These are phyloP conservation scores for Rachicladosporium sp. DNA, from an alignment of 2,329 filamentous ascomycete genomes.

Conservation along the genomic window DNA sequence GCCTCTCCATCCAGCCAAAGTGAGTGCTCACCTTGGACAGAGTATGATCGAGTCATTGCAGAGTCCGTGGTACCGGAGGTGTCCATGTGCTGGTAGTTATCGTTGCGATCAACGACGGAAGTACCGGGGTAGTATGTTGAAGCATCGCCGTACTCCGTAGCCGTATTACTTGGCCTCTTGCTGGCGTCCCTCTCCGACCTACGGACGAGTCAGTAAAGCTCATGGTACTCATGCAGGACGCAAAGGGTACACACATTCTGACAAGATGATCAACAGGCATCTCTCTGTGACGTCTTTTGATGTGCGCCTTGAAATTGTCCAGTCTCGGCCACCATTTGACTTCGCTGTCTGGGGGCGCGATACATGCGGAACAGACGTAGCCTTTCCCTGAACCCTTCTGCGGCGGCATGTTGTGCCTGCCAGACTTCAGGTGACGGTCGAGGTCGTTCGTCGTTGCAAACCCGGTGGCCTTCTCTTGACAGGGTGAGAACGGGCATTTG, in stretches of 20 bases:
- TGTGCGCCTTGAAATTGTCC: conserved; percentile 79
- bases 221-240: too few relatives aligned
- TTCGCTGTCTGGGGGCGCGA: conserved; percentile 37
- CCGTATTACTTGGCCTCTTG: too few relatives aligned
- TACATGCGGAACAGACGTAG: conserved; percentile 47
- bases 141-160: too few relatives aligned
- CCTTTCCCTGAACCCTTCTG: conserved; percentile 30
- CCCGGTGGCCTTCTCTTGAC: conserved; percentile 45
- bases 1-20: not conserved
- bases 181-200: too few relatives aligned
- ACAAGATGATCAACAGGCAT: conserved; percentile 35
- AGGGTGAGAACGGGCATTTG: conserved; percentile 47
- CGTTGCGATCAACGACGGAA: too few relatives aligned
- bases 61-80: too few relatives aligned
- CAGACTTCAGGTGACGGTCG: conserved; percentile 62
- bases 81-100: too few relatives aligned
- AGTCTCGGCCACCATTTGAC: conserved; percentile 65
- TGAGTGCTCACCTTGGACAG: too few relatives aligned
- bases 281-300: conserved; percentile 53
- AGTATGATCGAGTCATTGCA: too few relatives aligned
- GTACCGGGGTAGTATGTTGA: too few relatives aligned
- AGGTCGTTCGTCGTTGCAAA: conserved; percentile 76
- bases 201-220: too few relatives aligned
- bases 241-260: conserved; percentile 29
- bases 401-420: conserved; percentile 45